Percentiles rank a stretch among this genome's conserved stretches.
These are phyloP conservation scores for Chalciporus piperatus DNA, from an alignment of 768 basidiomycete genomes.

Conservation along the genomic window DNA sequence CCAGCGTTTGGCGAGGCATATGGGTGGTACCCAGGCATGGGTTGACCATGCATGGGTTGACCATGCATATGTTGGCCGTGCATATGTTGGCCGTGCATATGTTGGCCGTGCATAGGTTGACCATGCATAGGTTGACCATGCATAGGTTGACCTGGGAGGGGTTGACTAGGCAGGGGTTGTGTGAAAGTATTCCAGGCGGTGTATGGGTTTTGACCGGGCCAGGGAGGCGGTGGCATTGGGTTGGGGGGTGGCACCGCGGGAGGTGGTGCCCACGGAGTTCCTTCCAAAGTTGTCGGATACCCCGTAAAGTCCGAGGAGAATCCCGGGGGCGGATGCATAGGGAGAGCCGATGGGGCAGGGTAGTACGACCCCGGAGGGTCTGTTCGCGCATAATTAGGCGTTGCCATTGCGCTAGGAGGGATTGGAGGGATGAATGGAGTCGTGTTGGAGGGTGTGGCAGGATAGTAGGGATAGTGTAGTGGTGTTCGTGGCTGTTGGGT, in stretches of 20 bases:
- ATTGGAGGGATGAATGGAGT: constrained; percentile 39
- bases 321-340: constrained; percentile 14
- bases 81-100: background rate
- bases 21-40: background rate
- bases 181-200: constrained; percentile 29
- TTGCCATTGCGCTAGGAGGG: constrained; percentile 22
- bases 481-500: constrained; percentile 32
- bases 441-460: constrained; percentile 35
- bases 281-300: constrained; percentile 24
- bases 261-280: constrained; percentile 27
- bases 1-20: background rate
- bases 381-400: constrained; percentile 18
- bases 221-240: constrained; percentile 18
- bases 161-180: constrained; percentile 30
- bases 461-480: constrained; percentile 39
- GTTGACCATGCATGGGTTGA: background rate
- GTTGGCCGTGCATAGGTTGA: too few species aligned
- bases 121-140: background rate
- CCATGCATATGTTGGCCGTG: background rate
- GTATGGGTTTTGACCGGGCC: constrained; percentile 15
- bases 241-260: constrained; percentile 21
- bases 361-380: constrained; percentile 34
- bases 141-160: constrained; percentile 17
- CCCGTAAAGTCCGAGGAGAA: constrained; percentile 33
- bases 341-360: constrained; percentile 29